Base-by-base conservation (phyloP, 495 filamentous ascomycete genomes). In the Annulohypoxylon moriforme region DNA sequence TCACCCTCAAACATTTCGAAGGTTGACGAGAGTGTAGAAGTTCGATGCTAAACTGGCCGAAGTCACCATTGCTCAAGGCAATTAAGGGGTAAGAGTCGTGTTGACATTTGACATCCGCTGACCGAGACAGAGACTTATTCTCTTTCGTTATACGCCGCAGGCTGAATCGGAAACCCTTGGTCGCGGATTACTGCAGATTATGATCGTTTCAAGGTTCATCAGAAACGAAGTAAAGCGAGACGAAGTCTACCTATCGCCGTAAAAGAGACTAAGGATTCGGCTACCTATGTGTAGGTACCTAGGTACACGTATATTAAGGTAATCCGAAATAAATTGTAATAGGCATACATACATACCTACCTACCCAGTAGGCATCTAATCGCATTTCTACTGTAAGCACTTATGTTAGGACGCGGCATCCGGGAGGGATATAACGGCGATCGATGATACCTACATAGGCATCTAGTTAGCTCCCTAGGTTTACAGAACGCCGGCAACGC, bases 181-280 rank as follows among this genome's bases (percentile, higher is more conserved):
- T 47, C 4, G 55, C 64, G 55, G 64, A 60, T n/a, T 20, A 20
- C 27, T 47, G 50, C 50, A 63, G 38, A 8, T 42, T 57, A 27
- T 36, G 3, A 22, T 40, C 24, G 46, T 25, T 56, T 55, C 46
- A 40, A 40, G 14, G 11, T 13, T 14, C 36, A 16, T 20, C 16
- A 56, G 18, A 22, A 55, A 60, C 40, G 31, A 62, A 52, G 46
- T 44, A 60, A 68, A 57, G 34, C 60, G 46, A 68, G n/a, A 55
- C 40, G 69, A 60, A 64, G 44, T 20, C 18, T 38, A 13, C 27
- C 18, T 38, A 13, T 34, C 33, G 6, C 22, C 25, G 24, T 29
- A 14, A 3, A 13, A 59, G 52, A 11, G 50, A 18, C 16, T 22
- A 57, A 34, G 24, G 16, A 44, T 20, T 18, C 40, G 6, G 40